Percentiles rank a stretch among this genome's conserved stretches.
phyloP scores from a whole-genome alignment of 192 early-diverging fungal genomes.

The Backusella sp. region DNA sequence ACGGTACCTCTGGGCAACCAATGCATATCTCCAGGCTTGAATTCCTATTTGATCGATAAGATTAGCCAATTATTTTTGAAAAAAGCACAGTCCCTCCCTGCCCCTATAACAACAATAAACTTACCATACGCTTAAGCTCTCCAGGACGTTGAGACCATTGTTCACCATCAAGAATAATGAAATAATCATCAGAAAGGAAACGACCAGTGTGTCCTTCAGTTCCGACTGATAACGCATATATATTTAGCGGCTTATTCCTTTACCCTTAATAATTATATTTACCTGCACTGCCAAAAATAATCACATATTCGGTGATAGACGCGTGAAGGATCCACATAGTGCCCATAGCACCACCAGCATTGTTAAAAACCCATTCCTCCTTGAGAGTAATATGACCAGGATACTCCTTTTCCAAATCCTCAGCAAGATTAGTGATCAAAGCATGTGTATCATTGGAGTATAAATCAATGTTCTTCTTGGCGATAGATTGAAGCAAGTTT shows the following conservation, averaged over 20 bases:
- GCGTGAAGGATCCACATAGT: constrained; percentile 47
- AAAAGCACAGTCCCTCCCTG: not conserved
- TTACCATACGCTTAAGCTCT: constrained; percentile 36
- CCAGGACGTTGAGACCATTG: constrained; percentile 45
- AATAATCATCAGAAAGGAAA: constrained; percentile 44
- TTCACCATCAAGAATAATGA: constrained; percentile 46
- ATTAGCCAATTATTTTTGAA: not conserved
- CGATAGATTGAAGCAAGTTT: constrained; percentile 31
- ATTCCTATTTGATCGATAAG: constrained; percentile 25
- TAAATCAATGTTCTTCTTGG: constrained; percentile 35
- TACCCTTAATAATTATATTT: too few relatives aligned
- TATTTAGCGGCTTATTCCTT: too few relatives aligned
- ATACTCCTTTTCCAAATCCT: constrained; percentile 34
- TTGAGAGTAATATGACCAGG: constrained; percentile 38
- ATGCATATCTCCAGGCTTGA: constrained; percentile 39
- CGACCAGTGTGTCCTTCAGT: constrained; percentile 48
- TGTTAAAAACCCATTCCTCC: constrained; percentile 50
- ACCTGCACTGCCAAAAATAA: constrained; percentile 44
- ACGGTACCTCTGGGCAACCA: constrained; percentile 37
- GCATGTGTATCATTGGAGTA: constrained; percentile 35
- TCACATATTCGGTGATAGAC: constrained; percentile 47
- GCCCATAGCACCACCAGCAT: constrained; percentile 50
- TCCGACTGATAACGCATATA: constrained; percentile 14
- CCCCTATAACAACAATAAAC: not conserved
- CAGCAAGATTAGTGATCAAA: constrained; percentile 34